phyloP scores from a whole-genome alignment of 2,329 filamentous ascomycete genomes.

The Verticillium albo-atrum region DNA sequence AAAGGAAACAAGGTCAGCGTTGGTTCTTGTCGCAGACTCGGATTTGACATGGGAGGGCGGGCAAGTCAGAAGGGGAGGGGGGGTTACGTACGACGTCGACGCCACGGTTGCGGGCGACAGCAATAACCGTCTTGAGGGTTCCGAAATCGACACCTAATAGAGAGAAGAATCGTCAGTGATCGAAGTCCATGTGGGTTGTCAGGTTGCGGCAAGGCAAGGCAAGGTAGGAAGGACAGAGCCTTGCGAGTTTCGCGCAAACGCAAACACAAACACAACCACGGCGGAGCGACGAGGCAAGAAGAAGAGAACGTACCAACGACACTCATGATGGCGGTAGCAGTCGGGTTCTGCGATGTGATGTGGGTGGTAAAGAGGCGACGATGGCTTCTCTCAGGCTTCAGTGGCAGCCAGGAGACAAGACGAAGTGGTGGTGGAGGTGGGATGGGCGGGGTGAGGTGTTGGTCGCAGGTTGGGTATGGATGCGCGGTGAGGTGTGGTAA shows the following conservation, averaged over 20 bases:
- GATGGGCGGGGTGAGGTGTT: background rate
- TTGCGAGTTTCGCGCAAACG: background rate
- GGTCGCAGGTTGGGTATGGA: background rate
- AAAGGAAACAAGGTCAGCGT: slow-evolving; percentile 6
- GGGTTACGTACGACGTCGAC: slow-evolving; percentile 87
- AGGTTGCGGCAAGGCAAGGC: background rate
- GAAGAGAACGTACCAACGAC: slow-evolving; percentile 43
- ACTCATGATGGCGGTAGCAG: slow-evolving; percentile 42
- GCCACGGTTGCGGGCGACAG: slow-evolving; percentile 95
- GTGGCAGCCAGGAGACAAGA: background rate
- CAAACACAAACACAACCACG: slow-evolving; percentile 9
- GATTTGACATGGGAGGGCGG: background rate
- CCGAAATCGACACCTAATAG: slow-evolving; percentile 81
- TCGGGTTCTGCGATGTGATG: slow-evolving; percentile 6
- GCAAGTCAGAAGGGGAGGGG: slow-evolving; percentile 3
- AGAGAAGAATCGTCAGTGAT: background rate
- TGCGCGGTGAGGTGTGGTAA: background rate
- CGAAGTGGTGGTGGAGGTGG: background rate
- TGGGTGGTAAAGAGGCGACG: slow-evolving; percentile 5
- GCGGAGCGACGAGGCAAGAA: no score
- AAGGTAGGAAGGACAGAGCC: background rate
- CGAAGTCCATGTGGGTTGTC: background rate
- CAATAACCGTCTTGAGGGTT: slow-evolving; percentile 94
- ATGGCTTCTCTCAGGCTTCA: background rate
- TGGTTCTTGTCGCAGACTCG: slow-evolving; percentile 1